Conservation (phyloP, 257 asterid species). For the Eustoma russellianum region DNA sequence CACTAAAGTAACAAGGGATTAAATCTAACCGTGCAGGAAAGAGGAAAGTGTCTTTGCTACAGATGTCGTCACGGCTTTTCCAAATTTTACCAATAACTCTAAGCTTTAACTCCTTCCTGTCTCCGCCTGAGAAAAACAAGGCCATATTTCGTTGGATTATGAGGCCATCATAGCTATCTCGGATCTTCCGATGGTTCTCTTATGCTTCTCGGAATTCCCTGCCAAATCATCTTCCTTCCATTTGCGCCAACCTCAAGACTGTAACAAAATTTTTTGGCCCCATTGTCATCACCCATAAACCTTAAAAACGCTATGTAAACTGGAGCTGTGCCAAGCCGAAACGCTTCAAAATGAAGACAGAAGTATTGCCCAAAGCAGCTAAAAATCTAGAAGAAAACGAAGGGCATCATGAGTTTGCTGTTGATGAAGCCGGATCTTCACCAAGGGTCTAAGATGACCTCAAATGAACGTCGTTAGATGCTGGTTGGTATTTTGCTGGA, state of each 20-base stretch:
- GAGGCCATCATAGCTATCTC: slow-evolving; percentile 61
- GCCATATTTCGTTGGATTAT: slow-evolving; percentile 55
- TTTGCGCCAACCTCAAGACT: slow-evolving; percentile 56
- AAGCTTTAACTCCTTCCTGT: slow-evolving; percentile 48
- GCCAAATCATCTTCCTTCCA: slow-evolving; percentile 47
- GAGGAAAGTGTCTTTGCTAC: background rate
- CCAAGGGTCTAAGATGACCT: no score
- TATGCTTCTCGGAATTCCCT: slow-evolving; percentile 57
- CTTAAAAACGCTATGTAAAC: slow-evolving; percentile 46
- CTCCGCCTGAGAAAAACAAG: slow-evolving; percentile 53
- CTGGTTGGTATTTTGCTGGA: no score
- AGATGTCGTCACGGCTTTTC: slow-evolving; percentile 30
- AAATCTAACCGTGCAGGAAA: slow-evolving; percentile 1
- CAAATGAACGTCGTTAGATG: no score
- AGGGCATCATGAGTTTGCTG: background rate
- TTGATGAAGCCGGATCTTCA: no score
- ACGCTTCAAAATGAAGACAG: slow-evolving; percentile 62
- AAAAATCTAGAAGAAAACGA: slow-evolving; percentile 30
- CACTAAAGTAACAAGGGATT: slow-evolving; percentile 1
- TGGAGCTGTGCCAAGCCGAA: slow-evolving; percentile 46
- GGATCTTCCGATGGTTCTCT: slow-evolving; percentile 55
- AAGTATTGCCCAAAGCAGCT: slow-evolving; percentile 52
- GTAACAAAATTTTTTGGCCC: slow-evolving; percentile 48
- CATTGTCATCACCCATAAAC: slow-evolving; percentile 48
- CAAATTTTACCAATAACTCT: slow-evolving; percentile 52